Percentiles rank a stretch among this genome's conserved stretches.
These are phyloP conservation scores for Sclerotiophoma versabilis DNA, from an alignment of 2,329 filamentous ascomycete species.

Conservation along the genomic window DNA sequence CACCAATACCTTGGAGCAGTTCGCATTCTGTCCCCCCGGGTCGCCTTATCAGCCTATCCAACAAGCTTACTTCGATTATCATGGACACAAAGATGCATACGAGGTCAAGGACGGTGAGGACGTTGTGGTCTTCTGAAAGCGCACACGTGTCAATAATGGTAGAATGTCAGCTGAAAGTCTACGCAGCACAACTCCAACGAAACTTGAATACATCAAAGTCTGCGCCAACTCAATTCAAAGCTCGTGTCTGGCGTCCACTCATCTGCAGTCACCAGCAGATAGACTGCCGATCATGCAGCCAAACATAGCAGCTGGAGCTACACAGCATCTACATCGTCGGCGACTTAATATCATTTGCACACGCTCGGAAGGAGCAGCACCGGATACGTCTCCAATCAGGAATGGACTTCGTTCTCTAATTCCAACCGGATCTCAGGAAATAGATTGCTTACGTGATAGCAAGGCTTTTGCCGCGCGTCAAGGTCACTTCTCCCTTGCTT, in stretches of 20 bases:
- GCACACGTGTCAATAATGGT: background rate
- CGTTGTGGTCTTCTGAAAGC: conserved; percentile 25
- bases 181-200: background rate
- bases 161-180: background rate
- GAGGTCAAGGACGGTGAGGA: conserved; percentile 26
- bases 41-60: conserved; percentile 41
- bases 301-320: background rate
- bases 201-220: background rate
- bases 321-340: conserved; percentile 1
- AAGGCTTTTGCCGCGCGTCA: conserved; percentile 1
- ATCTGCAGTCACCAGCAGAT: background rate
- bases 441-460: background rate
- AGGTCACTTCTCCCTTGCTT: conserved; percentile 6
- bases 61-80: conserved; percentile 42
- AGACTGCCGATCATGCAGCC: background rate
- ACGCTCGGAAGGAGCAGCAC: background rate
- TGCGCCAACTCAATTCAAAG: background rate
- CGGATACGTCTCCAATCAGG: background rate
- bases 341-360: background rate
- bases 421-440: background rate
- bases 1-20: conserved; percentile 46
- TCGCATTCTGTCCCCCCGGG: conserved; percentile 40
- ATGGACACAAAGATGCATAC: conserved; percentile 45
- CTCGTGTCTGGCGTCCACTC: background rate
- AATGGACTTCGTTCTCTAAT: background rate